A percentile compares a stretch with the other conserved stretches of the same genome.
These are phyloP conservation scores for Stenogyne calaminthoides DNA, from an alignment of 305 asterid species.

Conservation along the genomic window DNA sequence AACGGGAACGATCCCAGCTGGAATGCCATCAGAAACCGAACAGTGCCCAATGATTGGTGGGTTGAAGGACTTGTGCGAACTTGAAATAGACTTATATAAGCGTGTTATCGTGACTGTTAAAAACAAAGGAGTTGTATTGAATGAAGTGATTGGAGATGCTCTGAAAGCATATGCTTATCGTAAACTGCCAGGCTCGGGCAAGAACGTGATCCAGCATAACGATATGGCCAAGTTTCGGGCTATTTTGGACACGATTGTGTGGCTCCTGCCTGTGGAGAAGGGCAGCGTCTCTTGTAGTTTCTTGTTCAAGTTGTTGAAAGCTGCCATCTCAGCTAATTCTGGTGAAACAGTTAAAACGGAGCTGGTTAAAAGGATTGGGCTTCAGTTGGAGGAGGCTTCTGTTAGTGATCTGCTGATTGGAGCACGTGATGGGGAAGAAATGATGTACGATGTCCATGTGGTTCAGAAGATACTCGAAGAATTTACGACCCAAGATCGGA, in stretches of 20 bases:
- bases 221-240: conserved; percentile 57
- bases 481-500: conserved; percentile 58
- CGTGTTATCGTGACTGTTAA: conserved; percentile 57
- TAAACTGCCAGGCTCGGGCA: conserved; percentile 67
- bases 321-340: conserved; percentile 64
- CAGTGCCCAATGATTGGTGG: conserved; percentile 94
- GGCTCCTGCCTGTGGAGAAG: conserved; percentile 79
- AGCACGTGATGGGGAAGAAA: conserved; percentile 56
- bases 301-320: conserved; percentile 82
- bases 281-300: conserved; percentile 81
- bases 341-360: conserved; percentile 58
- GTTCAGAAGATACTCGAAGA: conserved; percentile 71
- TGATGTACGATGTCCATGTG: conserved; percentile 51
- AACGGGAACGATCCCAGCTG: conserved; percentile 62
- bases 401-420: conserved; percentile 73
- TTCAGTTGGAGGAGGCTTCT: conserved; percentile 88
- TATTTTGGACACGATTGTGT: conserved; percentile 65
- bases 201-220: conserved; percentile 49
- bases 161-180: conserved; percentile 82
- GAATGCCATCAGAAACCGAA: conserved; percentile 60
- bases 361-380: conserved; percentile 71
- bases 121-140: conserved; percentile 51
- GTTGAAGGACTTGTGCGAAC: conserved; percentile 88
- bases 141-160: conserved; percentile 87
- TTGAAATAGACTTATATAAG: conserved; percentile 73